Base-by-base conservation (phyloP, 148 eudicot genomes). In the Camellia sinensis region DNA sequence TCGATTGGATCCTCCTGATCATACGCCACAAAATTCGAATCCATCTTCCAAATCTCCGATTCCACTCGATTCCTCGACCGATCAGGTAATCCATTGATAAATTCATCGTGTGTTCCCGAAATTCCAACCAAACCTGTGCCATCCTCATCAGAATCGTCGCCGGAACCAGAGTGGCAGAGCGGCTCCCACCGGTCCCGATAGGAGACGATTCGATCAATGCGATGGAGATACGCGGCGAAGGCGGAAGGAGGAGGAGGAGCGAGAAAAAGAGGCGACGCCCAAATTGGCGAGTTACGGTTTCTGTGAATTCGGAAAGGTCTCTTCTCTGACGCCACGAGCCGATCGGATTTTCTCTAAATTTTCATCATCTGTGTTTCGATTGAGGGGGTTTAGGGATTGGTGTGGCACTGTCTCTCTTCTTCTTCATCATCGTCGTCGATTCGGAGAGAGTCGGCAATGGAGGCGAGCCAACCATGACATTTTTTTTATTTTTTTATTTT, bases 401-500 rank as follows among this genome's bases (percentile, higher is more conserved):
- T 11, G 15, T 1, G 59, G 22, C 53, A 50, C 41, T 29, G 77
- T n/a, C n/a, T n/a, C 18, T 14, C 52, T 45, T 67, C 63, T 22
- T 50, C 76, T 29, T 54, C 67, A 40, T 41, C 80, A 63, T 75
- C 86, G 79, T 85, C 95, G 87, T 89, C 90, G 85, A 92, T 88
- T 29, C 84, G 89, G 61, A 94, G 94, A 75, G 92, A 80, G 80
- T 89, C 88, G 89, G 94, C 94, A 52, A 94, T 82, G 45, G 98
- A 92, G n/a, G 40, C 95, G 97, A 83, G 98, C 92, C 77, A 94
- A 75, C 98, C 98, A 93, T 81, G 97, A 92, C 93, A 92, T 76
- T 50, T 50, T 43, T 50, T 69, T 3, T 8, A 19, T 1, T 29
- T 72, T 63, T 5, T 12, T 59, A n/a, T n/a, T 40, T 37, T 68